Percentiles rank a stretch among this genome's conserved stretches.
These are phyloP conservation scores for Trichoderma sp. DNA, from an alignment of 2,329 filamentous ascomycete genomes.

Conservation along the genomic window DNA sequence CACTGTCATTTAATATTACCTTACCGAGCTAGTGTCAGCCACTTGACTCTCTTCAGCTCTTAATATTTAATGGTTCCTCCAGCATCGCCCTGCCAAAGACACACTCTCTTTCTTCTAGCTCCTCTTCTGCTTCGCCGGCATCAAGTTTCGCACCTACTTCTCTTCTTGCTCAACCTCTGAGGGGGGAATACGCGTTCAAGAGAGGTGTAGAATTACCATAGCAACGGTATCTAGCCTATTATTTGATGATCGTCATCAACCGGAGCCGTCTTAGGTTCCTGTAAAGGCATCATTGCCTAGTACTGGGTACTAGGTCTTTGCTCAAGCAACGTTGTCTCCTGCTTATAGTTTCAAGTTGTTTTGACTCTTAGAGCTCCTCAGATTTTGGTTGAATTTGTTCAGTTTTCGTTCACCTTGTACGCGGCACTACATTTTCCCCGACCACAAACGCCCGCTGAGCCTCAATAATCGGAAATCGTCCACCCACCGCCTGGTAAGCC, in stretches of 20 bases:
- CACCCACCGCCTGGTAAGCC: not conserved
- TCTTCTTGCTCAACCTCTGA: not conserved
- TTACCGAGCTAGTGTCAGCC: not conserved
- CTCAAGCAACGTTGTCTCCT: not conserved
- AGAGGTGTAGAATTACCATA: not conserved
- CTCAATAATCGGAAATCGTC: not conserved
- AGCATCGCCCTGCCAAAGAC: not conserved
- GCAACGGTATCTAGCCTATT: not conserved
- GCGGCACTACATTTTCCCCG: not conserved
- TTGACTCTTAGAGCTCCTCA: not conserved
- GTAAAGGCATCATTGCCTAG: not conserved
- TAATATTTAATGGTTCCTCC: not conserved
- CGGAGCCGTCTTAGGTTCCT: not conserved
- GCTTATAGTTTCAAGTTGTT: not conserved
- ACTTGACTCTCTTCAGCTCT: not conserved
- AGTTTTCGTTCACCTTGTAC: not conserved
- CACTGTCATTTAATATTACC: not conserved
- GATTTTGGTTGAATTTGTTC: not conserved
- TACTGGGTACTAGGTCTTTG: not conserved
- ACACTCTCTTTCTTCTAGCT: not conserved
- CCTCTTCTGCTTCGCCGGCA: not conserved
- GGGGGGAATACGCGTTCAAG: not conserved
- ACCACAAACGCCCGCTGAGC: not conserved
- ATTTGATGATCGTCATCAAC: not conserved
- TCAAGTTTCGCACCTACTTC: not conserved